Percentiles rank a stretch among this genome's conserved stretches.
phyloP scores from a whole-genome alignment of 305 asterid species.

The Ajuga reptans region DNA sequence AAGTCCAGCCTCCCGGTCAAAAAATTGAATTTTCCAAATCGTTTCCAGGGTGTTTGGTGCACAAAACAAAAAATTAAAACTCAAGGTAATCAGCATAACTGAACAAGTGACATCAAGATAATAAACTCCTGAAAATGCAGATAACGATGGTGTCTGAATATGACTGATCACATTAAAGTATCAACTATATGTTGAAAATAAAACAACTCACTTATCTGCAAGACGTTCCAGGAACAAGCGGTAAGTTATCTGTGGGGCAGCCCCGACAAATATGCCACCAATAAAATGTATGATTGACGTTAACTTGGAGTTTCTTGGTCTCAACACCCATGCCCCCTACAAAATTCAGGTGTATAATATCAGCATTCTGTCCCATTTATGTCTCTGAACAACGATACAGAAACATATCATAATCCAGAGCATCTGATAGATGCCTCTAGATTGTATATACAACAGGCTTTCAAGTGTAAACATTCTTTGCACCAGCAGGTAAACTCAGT shows the following conservation, averaged over 20 bases:
- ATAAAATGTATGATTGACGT: constrained; percentile 65
- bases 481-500: neutral
- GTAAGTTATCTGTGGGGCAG: constrained; percentile 97
- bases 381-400: neutral
- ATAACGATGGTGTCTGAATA: constrained; percentile 1
- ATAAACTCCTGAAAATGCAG: neutral
- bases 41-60: neutral
- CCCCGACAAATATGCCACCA: constrained; percentile 96
- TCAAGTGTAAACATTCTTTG: neutral
- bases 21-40: neutral
- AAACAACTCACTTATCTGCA: constrained; percentile 52
- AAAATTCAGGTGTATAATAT: constrained; percentile 15
- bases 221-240: constrained; percentile 90
- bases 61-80: neutral
- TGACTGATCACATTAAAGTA: neutral
- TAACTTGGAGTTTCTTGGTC: constrained; percentile 51
- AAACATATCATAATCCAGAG: neutral
- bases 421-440: neutral
- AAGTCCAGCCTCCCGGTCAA: neutral
- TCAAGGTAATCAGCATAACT: constrained; percentile 5
- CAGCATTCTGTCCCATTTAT: constrained; percentile 6
- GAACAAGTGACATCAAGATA: neutral
- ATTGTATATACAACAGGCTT: neutral
- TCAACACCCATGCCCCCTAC: constrained; percentile 93
- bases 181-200: neutral